phyloP scores from a whole-genome alignment of 2,329 filamentous ascomycete species.

The Blastomyces parvus region DNA sequence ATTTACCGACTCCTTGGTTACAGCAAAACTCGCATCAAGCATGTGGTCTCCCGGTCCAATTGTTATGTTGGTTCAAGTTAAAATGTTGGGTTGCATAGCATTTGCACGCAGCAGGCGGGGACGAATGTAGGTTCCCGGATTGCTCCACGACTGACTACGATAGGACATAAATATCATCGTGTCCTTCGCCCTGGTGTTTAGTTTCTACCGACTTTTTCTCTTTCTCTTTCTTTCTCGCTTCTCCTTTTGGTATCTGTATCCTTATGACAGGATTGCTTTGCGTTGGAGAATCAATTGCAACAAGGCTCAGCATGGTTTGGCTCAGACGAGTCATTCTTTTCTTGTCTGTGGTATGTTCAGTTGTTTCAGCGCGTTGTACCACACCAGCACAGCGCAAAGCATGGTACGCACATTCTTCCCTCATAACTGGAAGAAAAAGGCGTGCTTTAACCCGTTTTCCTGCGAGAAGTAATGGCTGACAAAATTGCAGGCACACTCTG shows the following conservation, averaged over 20 bases:
- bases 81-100: background rate
- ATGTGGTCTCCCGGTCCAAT: background rate
- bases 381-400: conserved; percentile 3
- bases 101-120: background rate
- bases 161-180: background rate
- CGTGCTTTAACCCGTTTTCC: background rate
- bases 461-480: background rate
- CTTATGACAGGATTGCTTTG: background rate
- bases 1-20: background rate
- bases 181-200: background rate
- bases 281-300: background rate
- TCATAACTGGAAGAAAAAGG: background rate
- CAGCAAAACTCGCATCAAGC: background rate
- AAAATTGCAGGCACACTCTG: conserved; percentile 10
- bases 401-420: conserved; percentile 14
- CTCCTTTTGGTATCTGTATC: background rate
- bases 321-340: background rate
- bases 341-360: background rate
- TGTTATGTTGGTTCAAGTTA: background rate
- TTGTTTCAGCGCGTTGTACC: background rate
- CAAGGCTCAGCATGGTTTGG: background rate
- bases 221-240: background rate
- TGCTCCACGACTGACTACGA: background rate
- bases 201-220: background rate
- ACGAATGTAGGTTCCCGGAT: background rate